A percentile compares a stretch with the other conserved stretches of the same genome.
phyloP scores from a whole-genome alignment of 139 green algal genomes.

The Chlamydomonas incerta region DNA sequence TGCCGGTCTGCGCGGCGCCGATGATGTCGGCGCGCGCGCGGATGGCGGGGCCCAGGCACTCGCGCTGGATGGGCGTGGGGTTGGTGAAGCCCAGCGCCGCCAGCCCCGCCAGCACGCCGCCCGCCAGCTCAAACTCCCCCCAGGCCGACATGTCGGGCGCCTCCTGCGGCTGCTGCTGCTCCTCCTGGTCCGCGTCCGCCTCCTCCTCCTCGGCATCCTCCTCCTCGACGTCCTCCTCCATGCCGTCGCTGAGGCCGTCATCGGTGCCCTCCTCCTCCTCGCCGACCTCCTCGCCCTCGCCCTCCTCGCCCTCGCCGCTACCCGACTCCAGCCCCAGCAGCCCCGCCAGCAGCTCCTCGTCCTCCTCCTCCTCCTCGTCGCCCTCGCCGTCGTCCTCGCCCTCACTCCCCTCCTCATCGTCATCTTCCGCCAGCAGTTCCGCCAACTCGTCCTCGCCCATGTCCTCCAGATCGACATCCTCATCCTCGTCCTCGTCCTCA shows the following conservation, averaged over 20 bases:
- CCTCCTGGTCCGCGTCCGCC: not conserved
- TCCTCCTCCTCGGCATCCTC: not conserved
- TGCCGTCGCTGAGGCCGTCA: too few species aligned
- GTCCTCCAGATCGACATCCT: not conserved
- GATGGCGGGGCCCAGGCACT: conserved; percentile 79
- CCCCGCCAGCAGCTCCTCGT: too few species aligned
- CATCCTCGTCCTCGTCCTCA: not conserved
- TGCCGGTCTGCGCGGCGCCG: conserved; percentile 96
- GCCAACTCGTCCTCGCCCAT: not conserved
- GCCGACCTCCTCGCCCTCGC: not conserved
- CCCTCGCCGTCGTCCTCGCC: not conserved
- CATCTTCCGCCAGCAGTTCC: not conserved
- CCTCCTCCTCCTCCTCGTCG: not conserved
- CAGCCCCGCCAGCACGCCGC: conserved; percentile 49
- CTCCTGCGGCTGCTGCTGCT: conserved; percentile 1
- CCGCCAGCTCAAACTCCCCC: conserved; percentile 57
- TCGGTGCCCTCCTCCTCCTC: not conserved
- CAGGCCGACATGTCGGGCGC: conserved; percentile 62
- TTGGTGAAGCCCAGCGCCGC: conserved; percentile 65
- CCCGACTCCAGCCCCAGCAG: too few species aligned
- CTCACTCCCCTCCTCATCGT: not conserved
- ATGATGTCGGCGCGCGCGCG: conserved; percentile 87
- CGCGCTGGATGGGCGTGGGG: conserved; percentile 86
- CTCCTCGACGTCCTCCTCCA: not conserved
- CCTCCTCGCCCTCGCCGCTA: conserved; percentile 3